These are phyloP conservation scores for Gastrolobium bilobum DNA, from an alignment of 306 rosid genomes.

Conservation along the genomic window DNA sequence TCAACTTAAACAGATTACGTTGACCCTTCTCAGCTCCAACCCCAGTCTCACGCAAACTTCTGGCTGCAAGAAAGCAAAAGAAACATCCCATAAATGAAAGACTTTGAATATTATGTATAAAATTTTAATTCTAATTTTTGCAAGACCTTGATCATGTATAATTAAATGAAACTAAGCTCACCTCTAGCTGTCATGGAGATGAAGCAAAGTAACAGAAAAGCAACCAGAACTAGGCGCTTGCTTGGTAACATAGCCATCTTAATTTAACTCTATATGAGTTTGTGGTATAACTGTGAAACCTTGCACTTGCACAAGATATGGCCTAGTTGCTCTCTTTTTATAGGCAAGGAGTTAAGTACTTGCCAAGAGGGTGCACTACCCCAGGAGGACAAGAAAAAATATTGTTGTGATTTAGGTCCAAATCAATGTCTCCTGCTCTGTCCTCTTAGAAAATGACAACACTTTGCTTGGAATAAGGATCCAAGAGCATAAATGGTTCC, in stretches of 20 bases:
- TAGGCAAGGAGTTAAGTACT: constrained; percentile 43
- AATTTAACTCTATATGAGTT: not conserved
- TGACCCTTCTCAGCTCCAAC: constrained; percentile 44
- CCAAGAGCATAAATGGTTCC: constrained; percentile 46
- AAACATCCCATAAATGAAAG: constrained; percentile 35
- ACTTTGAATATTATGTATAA: not conserved
- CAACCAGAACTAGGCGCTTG: constrained; percentile 51
- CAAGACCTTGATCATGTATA: not conserved
- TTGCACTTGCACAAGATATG: constrained; percentile 41
- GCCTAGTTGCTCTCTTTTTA: constrained; percentile 45
- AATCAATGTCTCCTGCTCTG: constrained; percentile 62
- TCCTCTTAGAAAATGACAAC: constrained; percentile 60
- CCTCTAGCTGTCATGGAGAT: constrained; percentile 53
- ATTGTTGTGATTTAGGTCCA: constrained; percentile 48
- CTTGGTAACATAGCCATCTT: constrained; percentile 47
- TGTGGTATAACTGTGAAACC: constrained; percentile 8
- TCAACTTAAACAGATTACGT: constrained; percentile 37
- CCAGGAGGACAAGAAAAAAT: constrained; percentile 49
- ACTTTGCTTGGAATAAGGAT: constrained; percentile 53
- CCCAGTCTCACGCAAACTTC: constrained; percentile 50
- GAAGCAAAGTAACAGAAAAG: constrained; percentile 52
- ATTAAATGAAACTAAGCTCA: constrained; percentile 16
- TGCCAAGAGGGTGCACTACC: constrained; percentile 33
- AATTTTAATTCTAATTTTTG: not conserved
- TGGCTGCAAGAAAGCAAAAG: constrained; percentile 53